Evolutionary conservation across 1,284 basidiomycete species (phyloP).

Genomic region (Mycosarcoma maydis): DNA sequence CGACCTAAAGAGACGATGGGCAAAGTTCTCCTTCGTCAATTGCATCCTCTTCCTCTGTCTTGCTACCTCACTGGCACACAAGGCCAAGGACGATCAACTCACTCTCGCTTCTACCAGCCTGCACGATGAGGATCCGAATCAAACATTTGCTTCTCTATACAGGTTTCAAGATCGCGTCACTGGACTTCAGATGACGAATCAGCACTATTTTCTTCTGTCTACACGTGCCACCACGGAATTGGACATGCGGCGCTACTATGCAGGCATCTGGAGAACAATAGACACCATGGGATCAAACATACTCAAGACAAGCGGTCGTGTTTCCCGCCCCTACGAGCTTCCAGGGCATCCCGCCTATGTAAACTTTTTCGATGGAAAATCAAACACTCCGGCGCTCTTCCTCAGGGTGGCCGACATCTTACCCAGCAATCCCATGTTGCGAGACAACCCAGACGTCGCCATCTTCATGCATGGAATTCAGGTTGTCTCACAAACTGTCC

Average conservation of each 20-base stretch:
- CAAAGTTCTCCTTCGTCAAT: neutral
- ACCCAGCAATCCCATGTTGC: neutral
- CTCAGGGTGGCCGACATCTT: neutral
- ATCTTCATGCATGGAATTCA: conserved; percentile 10
- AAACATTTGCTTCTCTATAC: neutral
- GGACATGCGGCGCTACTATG: too few species aligned
- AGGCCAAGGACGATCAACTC: neutral
- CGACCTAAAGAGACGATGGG: too few species aligned
- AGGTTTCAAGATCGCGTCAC: too few species aligned
- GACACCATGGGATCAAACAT: too few species aligned
- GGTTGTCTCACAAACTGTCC: neutral
- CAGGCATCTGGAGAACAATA: too few species aligned
- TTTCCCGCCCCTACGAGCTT: too few species aligned
- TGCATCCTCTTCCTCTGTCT: neutral
- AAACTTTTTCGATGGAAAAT: conserved; percentile 1
- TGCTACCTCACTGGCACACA: neutral
- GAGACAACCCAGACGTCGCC: conserved; percentile 13
- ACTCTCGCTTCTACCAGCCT: too few species aligned
- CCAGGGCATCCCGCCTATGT: neutral
- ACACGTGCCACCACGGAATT: too few species aligned
- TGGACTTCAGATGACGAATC: too few species aligned
- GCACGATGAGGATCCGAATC: too few species aligned
- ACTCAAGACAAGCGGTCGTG: too few species aligned
- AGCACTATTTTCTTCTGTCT: too few species aligned
- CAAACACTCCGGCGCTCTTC: conserved; percentile 2